Base-by-base conservation (phyloP, 2,329 filamentous ascomycete species). In the Fusarium nematophilum region DNA sequence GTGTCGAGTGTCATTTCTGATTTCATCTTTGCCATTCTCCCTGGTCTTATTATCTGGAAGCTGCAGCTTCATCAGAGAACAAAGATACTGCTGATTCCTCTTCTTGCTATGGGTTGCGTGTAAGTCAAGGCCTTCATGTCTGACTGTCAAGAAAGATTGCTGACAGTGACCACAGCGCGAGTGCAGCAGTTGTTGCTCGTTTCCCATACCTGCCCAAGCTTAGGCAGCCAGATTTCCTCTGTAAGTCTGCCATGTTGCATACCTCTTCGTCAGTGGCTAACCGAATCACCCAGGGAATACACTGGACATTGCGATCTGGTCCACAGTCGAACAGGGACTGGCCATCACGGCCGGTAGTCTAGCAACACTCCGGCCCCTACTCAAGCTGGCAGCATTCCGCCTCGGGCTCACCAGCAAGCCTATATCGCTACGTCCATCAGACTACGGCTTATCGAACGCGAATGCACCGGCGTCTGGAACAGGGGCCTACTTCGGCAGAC, bases 41-140 rank as follows among this genome's bases (percentile, higher is more conserved):
- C 82, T 0, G 76, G 81, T 1, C 79, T 81, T 51, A 75, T 88
- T 5, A 75, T 87, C 0, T 81, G 77, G 74, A 76, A 79, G 10
- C 62, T 86, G 13, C 77, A 85, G 39, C 82, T 87, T 72, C 78
- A 78, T 30, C 63, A 59, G 3, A 76, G 73, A 38, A 81, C 80
- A 0, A 86, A 86, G 64, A 33, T 75, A 3, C 75, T 81, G 0
- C 69, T 86, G 21, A 79, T 78, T 2, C 75, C 76, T 5, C 77
- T 87, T 31, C 72, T 88, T 26, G 79, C 79, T 3, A 76, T 87
- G 71, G 86, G 83, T 13, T 83, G 84, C 54, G 64, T 79, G 77
- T 72, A 70, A 52, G 70, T 67, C 10, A 3, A 6, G 7, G 4
- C 7, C 3, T 6, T 3, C 0, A 4, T 9, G 6, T 2, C 2